Evolutionary conservation across 768 basidiomycete species (phyloP).

Genomic region (Rhodotorula diobovata): DNA sequence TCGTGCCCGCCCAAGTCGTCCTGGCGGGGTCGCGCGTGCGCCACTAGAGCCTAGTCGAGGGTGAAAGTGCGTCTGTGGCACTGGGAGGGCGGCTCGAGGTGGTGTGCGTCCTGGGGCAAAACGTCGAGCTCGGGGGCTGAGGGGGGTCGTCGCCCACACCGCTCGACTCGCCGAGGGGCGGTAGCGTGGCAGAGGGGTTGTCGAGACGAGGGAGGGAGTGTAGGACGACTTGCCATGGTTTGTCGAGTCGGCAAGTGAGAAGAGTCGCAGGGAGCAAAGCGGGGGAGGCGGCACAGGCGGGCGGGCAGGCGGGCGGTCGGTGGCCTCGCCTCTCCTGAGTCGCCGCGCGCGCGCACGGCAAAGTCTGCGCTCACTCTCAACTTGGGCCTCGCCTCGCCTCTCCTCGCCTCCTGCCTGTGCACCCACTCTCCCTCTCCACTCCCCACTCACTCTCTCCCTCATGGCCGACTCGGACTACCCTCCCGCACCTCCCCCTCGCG

Average conservation of each 20-base stretch:
- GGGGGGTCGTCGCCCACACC: too few relatives aligned
- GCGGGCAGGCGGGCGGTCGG: not conserved
- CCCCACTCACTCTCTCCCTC: too few relatives aligned
- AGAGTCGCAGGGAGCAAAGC: not conserved
- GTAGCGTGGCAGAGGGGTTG: not conserved
- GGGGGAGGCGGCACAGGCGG: not conserved
- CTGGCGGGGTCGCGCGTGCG: too few relatives aligned
- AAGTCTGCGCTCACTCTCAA: too few relatives aligned
- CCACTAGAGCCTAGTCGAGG: too few relatives aligned
- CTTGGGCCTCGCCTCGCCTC: too few relatives aligned
- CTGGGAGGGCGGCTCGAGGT: not conserved
- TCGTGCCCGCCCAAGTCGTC: too few relatives aligned
- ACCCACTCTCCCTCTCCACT: too few relatives aligned
- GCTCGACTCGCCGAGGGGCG: not conserved
- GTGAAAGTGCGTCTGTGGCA: too few relatives aligned
- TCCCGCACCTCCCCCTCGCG: constrained; percentile 50
- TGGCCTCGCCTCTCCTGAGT: too few relatives aligned
- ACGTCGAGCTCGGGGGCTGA: not conserved
- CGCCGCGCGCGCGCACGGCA: too few relatives aligned
- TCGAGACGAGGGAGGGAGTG: not conserved
- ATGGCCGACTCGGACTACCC: constrained; percentile 39
- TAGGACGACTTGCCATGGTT: constrained; percentile 1
- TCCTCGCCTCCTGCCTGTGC: too few relatives aligned
- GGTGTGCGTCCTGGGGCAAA: not conserved
- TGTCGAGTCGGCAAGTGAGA: constrained; percentile 1